Base-by-base conservation (phyloP, 2,329 filamentous ascomycete species). In the Penicillium decumbens region DNA sequence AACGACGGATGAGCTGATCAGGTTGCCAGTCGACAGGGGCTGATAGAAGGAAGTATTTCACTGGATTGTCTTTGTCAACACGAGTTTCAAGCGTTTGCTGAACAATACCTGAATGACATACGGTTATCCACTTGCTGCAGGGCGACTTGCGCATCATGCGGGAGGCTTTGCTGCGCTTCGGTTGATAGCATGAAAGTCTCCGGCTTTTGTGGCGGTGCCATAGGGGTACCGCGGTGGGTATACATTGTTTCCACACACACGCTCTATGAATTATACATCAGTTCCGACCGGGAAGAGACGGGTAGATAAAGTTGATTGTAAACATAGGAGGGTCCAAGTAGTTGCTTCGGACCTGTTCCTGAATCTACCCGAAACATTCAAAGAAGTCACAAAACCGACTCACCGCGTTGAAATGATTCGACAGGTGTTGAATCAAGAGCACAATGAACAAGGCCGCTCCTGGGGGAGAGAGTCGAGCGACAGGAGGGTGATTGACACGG, bases 1-100 rank as follows among this genome's bases (percentile, higher is more conserved):
- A 98, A 61, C 93, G 84, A 62, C 93, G 85, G 67, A 98, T 97
- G 69, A 96, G 95, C 75, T 97, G 92, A 66, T 97, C 92, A 43
- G 86, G 85, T 63, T 89, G 88, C 93, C 93, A 98, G 76, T 98
- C 93, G 60, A 97, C 93, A 32, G 93, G 93, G 35, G 93, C 93
- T 39, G 93, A 98, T 64, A 98, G 95, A 74, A 98, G 87, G 74
- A 98, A 98, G 76, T 97, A 98, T 82, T 98, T 98, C 66, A 98
- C 91, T 95, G 69, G 15, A 37, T 37, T 37, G 15, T 37, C 20
- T 18, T 18, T 37, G 33, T 37, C 33, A 37, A 37, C 33, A 12
- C 8, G 15, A 37, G 15, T 20, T 12, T 37, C 33, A 20, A 40
- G 29, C 13, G 18, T 9, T 20, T 37, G 33, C 9, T 15, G 9